Base-by-base conservation (phyloP, 306 rosid genomes). In the Cucurbita argyrosperma region DNA sequence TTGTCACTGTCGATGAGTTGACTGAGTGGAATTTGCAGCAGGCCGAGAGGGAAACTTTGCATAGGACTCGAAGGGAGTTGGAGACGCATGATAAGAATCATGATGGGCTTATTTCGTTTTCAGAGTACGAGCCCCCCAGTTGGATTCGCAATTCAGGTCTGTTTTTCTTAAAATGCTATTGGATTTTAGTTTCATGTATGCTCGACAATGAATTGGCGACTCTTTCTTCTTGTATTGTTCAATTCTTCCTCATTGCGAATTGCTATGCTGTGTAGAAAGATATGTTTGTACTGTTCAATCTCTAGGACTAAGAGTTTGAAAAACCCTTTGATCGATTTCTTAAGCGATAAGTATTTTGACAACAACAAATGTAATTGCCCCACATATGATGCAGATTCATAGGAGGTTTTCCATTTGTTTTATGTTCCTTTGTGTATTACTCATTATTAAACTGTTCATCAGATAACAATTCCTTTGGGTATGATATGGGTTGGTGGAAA, bases 401-500 rank as follows among this genome's bases (percentile, higher is more conserved):
- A 5, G 56, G 6, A 46, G 42, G 12, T 67, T 67, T 46, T 46
- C 56, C 75, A 51, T 15, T 51, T 30, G 7, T n/a, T 19, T 56
- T 2, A 4, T 73, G 52, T 62, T 78, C 43, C 76, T 39, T 35
- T 76, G 55, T 67, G 72, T 53, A 81, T 39, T 83, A 35, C 46
- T 87, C 76, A 74, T 57, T 74, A 47, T 10, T 53, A 23, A 76
- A 46, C 76, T 6, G 53, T 45, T 69, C 74, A 42, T 35, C 82
- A 92, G 97, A 80, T 79, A 89, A 90, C 74, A 81, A 26, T 61
- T 84, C 98, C 13, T 87, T 89, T 55, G 98, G 95, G 67, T 89
- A 89, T 82, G 89, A 94, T 74, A 90, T 94, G 96, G 97, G 99
- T 26, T 94, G 99, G 99, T 94, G 97, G 97, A 91, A 83, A 86